phyloP scores from a whole-genome alignment of 2,329 filamentous ascomycete genomes.

The Curvularia sp. region DNA sequence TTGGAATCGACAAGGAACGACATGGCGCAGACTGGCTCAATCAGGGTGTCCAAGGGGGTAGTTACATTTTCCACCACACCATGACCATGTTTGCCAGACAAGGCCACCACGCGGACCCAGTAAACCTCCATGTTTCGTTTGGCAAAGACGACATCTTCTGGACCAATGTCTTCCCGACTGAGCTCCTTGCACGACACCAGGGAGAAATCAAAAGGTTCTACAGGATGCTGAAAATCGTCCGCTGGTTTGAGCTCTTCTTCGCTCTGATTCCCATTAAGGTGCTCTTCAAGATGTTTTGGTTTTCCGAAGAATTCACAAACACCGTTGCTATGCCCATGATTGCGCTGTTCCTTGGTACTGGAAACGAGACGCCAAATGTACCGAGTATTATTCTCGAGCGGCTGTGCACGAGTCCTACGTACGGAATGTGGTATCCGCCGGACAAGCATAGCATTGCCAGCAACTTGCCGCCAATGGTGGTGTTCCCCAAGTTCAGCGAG shows the following conservation, averaged over 20 bases:
- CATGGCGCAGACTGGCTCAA: conserved; percentile 67
- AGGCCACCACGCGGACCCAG: conserved; percentile 62
- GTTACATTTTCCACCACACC: conserved; percentile 71
- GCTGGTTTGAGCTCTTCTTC: conserved; percentile 66
- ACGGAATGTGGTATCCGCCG: conserved; percentile 65
- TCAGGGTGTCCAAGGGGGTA: conserved; percentile 69
- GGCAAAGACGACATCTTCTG: conserved; percentile 69
- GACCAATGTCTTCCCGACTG: conserved; percentile 70
- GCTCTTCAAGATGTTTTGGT: conserved; percentile 71
- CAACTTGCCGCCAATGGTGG: conserved; percentile 64
- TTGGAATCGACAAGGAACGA: conserved; percentile 61
- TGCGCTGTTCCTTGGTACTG: conserved; percentile 75
- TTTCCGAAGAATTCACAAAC: conserved; percentile 73
- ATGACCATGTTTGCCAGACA: conserved; percentile 69
- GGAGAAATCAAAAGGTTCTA: conserved; percentile 63
- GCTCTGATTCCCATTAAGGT: conserved; percentile 67
- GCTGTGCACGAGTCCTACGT: conserved; percentile 60
- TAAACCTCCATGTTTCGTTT: conserved; percentile 68
- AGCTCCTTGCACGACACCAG: conserved; percentile 62
- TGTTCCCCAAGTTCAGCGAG: conserved; percentile 67
- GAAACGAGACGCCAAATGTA: conserved; percentile 76
- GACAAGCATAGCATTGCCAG: conserved; percentile 57
- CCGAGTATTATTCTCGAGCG: conserved; percentile 69
- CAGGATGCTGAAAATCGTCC: conserved; percentile 62
- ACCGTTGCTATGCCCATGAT: conserved; percentile 75